A percentile compares a stretch with the other conserved stretches of the same genome.
Evolutionary conservation across 2,329 filamentous ascomycete genomes (phyloP).

Genomic region (Stemphylium beticola): DNA sequence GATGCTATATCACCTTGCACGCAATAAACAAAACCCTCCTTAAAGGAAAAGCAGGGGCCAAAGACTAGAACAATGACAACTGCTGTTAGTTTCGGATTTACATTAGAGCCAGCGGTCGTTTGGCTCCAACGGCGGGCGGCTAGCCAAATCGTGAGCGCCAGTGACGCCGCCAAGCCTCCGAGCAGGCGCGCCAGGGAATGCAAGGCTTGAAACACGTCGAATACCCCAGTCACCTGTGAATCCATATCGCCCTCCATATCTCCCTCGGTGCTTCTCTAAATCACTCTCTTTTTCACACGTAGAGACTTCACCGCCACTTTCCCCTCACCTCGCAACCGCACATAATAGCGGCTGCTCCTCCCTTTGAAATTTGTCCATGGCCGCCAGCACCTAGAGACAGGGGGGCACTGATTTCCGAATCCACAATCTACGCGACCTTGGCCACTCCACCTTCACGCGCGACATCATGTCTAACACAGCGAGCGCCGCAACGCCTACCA

Average conservation of each 20-base stretch:
- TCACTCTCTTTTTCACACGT: conserved; percentile 1
- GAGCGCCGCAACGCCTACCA: conserved; percentile 2
- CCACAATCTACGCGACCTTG: conserved; percentile 3
- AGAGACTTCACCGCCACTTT: background rate
- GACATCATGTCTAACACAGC: conserved; percentile 15
- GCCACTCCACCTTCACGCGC: background rate
- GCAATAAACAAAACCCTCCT: background rate
- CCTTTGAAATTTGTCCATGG: conserved; percentile 9
- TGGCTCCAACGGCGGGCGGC: conserved; percentile 16
- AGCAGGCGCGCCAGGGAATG: conserved; percentile 15
- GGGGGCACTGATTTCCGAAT: conserved; percentile 9
- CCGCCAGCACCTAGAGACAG: conserved; percentile 11
- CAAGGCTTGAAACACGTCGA: conserved; percentile 21
- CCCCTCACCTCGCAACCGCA: background rate
- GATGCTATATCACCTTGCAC: background rate
- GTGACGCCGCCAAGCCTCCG: conserved; percentile 20
- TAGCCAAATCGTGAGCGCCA: conserved; percentile 9
- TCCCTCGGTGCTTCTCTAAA: conserved; percentile 5
- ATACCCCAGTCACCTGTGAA: conserved; percentile 9
- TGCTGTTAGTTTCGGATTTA: background rate
- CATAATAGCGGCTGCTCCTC: conserved; percentile 1
- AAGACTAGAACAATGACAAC: background rate
- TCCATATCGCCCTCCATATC: conserved; percentile 11
- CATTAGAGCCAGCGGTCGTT: conserved; percentile 4
- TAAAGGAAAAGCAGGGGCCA: background rate